Evolutionary conservation across 495 filamentous ascomycete species (phyloP).

Genomic region (Cairneyella variabilis): DNA sequence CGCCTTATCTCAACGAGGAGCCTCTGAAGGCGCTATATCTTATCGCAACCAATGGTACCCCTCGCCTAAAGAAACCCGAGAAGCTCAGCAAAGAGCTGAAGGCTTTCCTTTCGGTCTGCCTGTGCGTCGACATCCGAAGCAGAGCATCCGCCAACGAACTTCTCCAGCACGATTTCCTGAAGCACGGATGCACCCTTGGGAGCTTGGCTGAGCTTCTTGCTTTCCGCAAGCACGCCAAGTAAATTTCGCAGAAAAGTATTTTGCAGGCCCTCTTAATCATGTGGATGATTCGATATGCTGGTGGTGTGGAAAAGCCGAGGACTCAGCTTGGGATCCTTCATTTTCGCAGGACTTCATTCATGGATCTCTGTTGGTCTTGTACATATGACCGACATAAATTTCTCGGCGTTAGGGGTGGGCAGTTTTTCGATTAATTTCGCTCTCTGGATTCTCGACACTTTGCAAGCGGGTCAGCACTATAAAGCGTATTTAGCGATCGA

Average conservation of each 20-base stretch:
- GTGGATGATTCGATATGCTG: too few species aligned
- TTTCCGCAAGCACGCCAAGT: constrained; percentile 44
- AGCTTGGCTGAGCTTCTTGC: constrained; percentile 83
- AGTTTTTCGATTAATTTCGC: constrained; percentile 1
- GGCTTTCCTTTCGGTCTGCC: constrained; percentile 88
- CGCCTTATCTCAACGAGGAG: constrained; percentile 96
- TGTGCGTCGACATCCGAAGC: constrained; percentile 94
- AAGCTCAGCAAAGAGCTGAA: constrained; percentile 96
- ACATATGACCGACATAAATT: constrained; percentile 17
- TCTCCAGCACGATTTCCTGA: constrained; percentile 72
- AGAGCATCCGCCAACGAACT: constrained; percentile 88
- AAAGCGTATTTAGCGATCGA: neutral
- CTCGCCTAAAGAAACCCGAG: constrained; percentile 93
- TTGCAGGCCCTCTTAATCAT: too few species aligned
- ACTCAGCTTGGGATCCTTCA: too few species aligned
- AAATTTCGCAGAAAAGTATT: constrained; percentile 2
- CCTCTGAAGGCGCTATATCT: constrained; percentile 95
- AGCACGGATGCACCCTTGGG: constrained; percentile 71
- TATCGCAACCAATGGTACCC: constrained; percentile 96
- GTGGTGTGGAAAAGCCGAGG: too few species aligned
- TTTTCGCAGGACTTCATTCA: constrained; percentile 11
- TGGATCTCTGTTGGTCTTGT: constrained; percentile 13
- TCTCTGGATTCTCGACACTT: constrained; percentile 16
- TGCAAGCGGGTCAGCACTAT: constrained; percentile 7
- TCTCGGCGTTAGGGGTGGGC: constrained; percentile 23